Base-by-base conservation (phyloP, 192 early-diverging fungal species). In the Spinellus fusiger region DNA sequence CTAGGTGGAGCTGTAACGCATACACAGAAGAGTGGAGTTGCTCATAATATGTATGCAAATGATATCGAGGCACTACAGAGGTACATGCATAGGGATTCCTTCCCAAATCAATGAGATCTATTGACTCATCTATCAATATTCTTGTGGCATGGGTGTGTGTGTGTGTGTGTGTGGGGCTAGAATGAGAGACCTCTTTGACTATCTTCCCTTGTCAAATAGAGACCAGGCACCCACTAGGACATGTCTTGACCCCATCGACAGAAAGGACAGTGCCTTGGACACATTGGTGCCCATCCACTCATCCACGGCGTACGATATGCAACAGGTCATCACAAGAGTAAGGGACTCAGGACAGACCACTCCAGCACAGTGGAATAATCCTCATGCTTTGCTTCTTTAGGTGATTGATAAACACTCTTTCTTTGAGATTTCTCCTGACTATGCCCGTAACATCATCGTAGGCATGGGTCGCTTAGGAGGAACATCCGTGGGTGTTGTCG, bases 291-390 rank as follows among this genome's bases (percentile, higher is more conserved):
- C 95, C 18, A 68, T 83, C 1, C 89, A 96, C 66, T 91, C 94
- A 22, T 89, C 86, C 54, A 86, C 85, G 67, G 95, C 95, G 16
- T 98, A 98, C 73, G 94, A 98, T 71, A 93, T 98, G 69, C 92
- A 93, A 69, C 82, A 89, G 60, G 90, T 95, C 0, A 85, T 96
- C 59, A 22, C 49, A 31, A 64, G 72, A 18, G 70, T 72, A 66
- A 59, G 47, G 33, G 33, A 20, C n/a, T 31, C 13, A 27, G 15
- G 57, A 18, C 4, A 38, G 26, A 3, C 12, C 5, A 18, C 33
- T 23, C 44, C 28, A n/a, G n/a, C 40, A 7, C 55, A 29, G 3
- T 16, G 28, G 10, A 15, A 28, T 34, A 48, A 44, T 52, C 15
- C 15, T 52, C 31, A 7, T 28, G 54, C 13, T 33, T 5, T 18